Base-by-base conservation (phyloP, 768 basidiomycete species). In the Amanita jacksonii region DNA sequence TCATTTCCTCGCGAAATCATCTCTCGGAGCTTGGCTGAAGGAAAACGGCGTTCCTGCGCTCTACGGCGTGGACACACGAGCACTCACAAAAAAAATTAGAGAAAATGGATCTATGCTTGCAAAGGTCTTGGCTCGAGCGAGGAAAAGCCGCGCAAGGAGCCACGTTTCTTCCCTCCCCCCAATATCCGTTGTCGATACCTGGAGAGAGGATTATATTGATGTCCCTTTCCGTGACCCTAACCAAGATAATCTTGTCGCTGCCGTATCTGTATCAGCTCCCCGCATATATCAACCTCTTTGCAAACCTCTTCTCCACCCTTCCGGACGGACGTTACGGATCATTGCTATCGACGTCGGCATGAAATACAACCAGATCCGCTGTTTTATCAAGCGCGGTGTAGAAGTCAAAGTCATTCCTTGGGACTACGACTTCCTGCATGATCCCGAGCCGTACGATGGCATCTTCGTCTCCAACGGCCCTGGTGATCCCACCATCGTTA, bases 311-410 rank as follows among this genome's bases (percentile, higher is more conserved):
- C 59, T 77, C 25, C 88, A 96, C 57, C 85, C 88, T 2, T 81
- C 78, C 1, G 88, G 86, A 23, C 78, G 92, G 39, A 65, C 77
- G 0, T 59, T 98, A 23, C 85, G 96, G 48, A 76, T 99, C 22
- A 57, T 99, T 12, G 91, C 90, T 4, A 66, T 98, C 47, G 96
- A 99, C 60, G 94, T 98, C 40, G 96, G 96, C n/a, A 98, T 98
- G 89, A 99, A 99, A 65, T 96, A 87, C 70, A 98, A 98, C 64
- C 96, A 99, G 64, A 92, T 98, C 54, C 77, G 96, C 25, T 99
- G 96, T 69, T 97, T 99, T 67, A 79, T 77, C 33, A 71, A 78
- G 28, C 84, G 96, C 25, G 96, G 96, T 38, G 78, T 97, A 27
- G 90, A 98, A 62, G 72, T 98, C 59, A 97, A 98, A 65, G 90